Base-by-base conservation (phyloP, 352 stramenopile genomes). In the Phytophthora lateralis region DNA sequence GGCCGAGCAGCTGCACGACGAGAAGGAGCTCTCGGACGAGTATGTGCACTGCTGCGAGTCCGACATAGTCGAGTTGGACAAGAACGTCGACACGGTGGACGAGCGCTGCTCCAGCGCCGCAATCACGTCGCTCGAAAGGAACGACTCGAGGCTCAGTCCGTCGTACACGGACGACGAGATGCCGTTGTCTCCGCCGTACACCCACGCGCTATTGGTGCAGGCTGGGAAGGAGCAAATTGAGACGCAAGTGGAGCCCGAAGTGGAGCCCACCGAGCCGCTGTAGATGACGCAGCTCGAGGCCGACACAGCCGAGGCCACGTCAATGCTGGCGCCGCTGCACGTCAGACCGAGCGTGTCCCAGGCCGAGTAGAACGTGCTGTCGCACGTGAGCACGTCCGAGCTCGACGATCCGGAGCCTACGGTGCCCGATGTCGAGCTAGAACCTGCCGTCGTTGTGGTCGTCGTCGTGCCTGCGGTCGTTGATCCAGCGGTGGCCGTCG, bases 211-310 rank as follows among this genome's bases (percentile, higher is more conserved):
- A 55, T 84, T 66, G 17, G 58, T 81, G 57, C 85, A 95, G 12
- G 75, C 78, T 1, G 85, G 83, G 63, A 95, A 93, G 15, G 76
- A 83, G 49, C 85, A 95, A 32, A 89, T 91, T 8, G 85, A 93
- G 26, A 95, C 75, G 15, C 85, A 95, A 15, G 83, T 77, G 29
- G 75, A 80, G 46, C 80, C 81, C 1, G 64, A 58, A 20, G 84
- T 70, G 5, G 54, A 44, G 15, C 79, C 76, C 5, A 88, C 69
- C 3, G 60, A 60, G n/a, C 83, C 83, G 37, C 82, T 90, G 78
- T 95, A 95, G 57, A 95, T 90, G 38, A 84, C 78, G 24, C 85
- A 95, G 51, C 68, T 80, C 4, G 71, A 77, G 0, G 78, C 73
- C 1, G 69, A 66, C 8, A 88, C 77, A 3, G 82, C 86, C 18